Evolutionary conservation across 1,139 yeast genomes (phyloP), one percentile per base, ranked within the genome.

Genomic region (Saccharomyces hybrid): DNA sequence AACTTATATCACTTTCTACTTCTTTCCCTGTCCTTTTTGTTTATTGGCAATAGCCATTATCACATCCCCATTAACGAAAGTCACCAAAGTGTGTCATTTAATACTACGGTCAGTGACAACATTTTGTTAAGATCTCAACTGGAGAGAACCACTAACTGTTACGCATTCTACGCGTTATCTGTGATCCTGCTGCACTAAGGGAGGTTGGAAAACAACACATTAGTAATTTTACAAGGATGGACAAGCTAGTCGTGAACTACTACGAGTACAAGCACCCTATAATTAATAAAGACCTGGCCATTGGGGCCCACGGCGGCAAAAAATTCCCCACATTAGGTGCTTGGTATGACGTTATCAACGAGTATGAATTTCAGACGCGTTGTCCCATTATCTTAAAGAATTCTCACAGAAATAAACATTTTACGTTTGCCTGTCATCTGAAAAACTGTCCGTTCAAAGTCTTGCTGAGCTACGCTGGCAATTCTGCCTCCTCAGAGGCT

Each of bases 331-430:
- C 67, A 48, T 54, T 69, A 47, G 67, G 65, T 31, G 62, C 65
- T 16, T 69, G 71, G 70, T 67, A 69, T 52, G 62, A 66, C 50
- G 71, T 65, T 31, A 65, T 69, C 34, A 67, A 67, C 50, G 71
- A 69, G 51, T 69, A 69, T 49, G 72, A 69, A 56, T 68, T 65
- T 51, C 70, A 68, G 54, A 66, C 71, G 9, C 52, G 71, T 20
- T 67, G 70, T 48, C 72, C 72, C 2, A 66, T 68, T 30, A 68
- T 69, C 26, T 53, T 69, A 59, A 69, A 69, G 57, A 69, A 69
- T 53, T 68, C 71, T 7, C 72, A 69, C 51, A 61, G 66, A 47
- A 67, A 66, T 55, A 69, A 66, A 54, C 71, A 69, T 57, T 69
- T 67, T 57, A 69, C 72, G 47, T 69, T 66, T 57, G 71, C 71